Conservation (phyloP, 768 basidiomycete genomes). For the Tulasnella sp. region DNA sequence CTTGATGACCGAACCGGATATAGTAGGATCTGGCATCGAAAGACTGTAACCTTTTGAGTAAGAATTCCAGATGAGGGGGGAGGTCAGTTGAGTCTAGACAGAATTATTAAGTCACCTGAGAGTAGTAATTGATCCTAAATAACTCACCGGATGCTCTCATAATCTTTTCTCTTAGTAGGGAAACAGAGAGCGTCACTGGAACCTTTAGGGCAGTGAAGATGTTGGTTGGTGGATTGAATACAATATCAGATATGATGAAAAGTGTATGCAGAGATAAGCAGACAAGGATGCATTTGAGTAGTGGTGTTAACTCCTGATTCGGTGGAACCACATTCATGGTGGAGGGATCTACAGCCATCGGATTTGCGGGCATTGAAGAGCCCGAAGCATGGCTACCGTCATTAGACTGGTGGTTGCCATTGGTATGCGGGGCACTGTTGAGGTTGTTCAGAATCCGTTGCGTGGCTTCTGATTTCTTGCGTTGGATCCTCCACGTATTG, state of each 20-base stretch:
- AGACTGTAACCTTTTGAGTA: conserved; percentile 43
- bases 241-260: conserved; percentile 34
- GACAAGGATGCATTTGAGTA: conserved; percentile 5
- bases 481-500: no score
- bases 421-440: no score
- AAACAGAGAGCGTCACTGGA: conserved; percentile 42
- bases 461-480: no score
- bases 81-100: conserved; percentile 4
- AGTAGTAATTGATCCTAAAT: background rate
- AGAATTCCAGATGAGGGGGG: conserved; percentile 29
- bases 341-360: no score
- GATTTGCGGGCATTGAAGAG: no score
- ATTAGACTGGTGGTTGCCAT: no score
- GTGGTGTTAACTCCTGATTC: background rate
- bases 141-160: conserved; percentile 25
- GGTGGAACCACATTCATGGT: no score
- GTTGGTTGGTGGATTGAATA: conserved; percentile 44
- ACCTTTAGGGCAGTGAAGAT: conserved; percentile 44
- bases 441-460: no score
- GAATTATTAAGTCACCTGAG: conserved; percentile 28
- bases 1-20: conserved; percentile 57
- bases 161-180: conserved; percentile 38
- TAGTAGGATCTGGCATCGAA: conserved; percentile 48
- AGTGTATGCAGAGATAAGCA: conserved; percentile 32
- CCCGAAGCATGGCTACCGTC: no score